A percentile compares a stretch with the other conserved stretches of the same genome.
Evolutionary conservation across 345 rosid species (phyloP).

Genomic region (Linum lewisii): DNA sequence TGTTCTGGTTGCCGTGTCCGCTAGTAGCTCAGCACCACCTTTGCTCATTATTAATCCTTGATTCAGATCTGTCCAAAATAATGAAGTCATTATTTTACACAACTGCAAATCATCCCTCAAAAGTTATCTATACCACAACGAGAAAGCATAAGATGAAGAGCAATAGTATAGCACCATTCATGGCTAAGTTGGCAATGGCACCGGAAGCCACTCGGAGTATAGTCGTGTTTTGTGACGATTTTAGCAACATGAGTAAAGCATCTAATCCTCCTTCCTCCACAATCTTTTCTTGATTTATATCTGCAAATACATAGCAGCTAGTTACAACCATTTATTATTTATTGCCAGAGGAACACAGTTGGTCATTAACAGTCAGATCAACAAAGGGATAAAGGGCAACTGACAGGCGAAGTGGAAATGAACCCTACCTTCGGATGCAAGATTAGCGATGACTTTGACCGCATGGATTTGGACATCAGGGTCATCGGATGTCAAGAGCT

Average conservation of each 20-base stretch:
- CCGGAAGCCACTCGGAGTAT: constrained; percentile 94
- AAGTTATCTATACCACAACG: not conserved
- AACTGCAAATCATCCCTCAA: not conserved
- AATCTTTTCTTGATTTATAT: constrained; percentile 69
- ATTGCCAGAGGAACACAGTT: too few relatives aligned
- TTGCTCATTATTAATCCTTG: constrained; percentile 79
- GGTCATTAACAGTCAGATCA: not conserved
- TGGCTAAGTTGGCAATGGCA: constrained; percentile 92
- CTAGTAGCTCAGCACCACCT: constrained; percentile 74
- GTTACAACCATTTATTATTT: too few relatives aligned
- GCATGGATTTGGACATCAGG: constrained; percentile 81
- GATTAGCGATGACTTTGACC: constrained; percentile 89
- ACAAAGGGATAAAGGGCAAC: not conserved
- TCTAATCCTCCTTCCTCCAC: constrained; percentile 94
- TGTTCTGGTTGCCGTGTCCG: constrained; percentile 59
- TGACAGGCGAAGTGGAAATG: constrained; percentile 3
- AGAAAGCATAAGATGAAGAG: not conserved
- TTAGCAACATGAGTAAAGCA: constrained; percentile 61
- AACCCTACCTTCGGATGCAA: constrained; percentile 84
- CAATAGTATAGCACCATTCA: constrained; percentile 53
- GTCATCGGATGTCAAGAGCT: constrained; percentile 70
- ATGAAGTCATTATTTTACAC: too few relatives aligned
- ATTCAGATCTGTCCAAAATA: constrained; percentile 44
- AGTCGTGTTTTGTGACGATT: constrained; percentile 59
- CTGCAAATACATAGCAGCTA: constrained; percentile 24